Evolutionary conservation across 805 yeast species (phyloP).

Genomic region (Yarrowia keelungensis): DNA sequence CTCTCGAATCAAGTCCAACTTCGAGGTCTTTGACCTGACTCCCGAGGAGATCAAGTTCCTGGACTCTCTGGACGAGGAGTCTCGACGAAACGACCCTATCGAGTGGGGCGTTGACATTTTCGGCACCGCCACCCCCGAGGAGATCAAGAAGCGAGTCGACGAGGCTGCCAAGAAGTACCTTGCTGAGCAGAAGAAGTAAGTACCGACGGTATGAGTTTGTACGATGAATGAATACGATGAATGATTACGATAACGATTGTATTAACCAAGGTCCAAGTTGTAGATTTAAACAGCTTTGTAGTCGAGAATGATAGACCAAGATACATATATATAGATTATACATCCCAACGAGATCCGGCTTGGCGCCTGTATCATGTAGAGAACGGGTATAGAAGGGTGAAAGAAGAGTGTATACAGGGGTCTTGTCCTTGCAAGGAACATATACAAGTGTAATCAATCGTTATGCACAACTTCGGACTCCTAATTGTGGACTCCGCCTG

Average conservation of each 20-base stretch:
- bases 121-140: constrained; percentile 43
- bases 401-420: too few relatives aligned
- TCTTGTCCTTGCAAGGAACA: too few relatives aligned
- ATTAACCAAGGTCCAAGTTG: constrained; percentile 32
- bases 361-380: constrained; percentile 19
- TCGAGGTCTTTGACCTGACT: constrained; percentile 60
- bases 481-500: too few relatives aligned
- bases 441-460: too few relatives aligned
- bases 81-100: constrained; percentile 47
- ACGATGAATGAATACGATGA: constrained; percentile 25
- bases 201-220: not conserved
- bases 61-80: constrained; percentile 43
- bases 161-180: constrained; percentile 40
- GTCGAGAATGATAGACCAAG: not conserved
- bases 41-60: constrained; percentile 51
- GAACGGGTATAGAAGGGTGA: too few relatives aligned
- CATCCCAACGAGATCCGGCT: not conserved
- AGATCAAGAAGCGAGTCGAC: constrained; percentile 41
- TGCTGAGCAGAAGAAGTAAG: constrained; percentile 34
- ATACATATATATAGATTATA: not conserved
- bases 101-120: constrained; percentile 48
- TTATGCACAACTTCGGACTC: too few relatives aligned
- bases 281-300: not conserved
- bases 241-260: constrained; percentile 6
- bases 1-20: constrained; percentile 66